phyloP scores from a whole-genome alignment of 805 yeast species.

The Cyberlindnera misumaiensis region DNA sequence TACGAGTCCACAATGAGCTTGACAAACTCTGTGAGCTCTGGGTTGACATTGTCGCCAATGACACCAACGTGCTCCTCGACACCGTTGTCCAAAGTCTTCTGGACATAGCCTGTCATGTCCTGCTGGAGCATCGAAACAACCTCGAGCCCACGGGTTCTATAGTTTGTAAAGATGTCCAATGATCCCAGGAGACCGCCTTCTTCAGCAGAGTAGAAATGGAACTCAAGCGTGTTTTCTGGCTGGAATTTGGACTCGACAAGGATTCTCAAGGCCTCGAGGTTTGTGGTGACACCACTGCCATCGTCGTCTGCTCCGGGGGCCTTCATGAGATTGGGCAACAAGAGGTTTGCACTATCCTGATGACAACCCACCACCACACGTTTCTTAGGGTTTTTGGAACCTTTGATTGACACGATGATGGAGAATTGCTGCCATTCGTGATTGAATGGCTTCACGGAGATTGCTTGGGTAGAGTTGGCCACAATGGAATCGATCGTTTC shows the following conservation, averaged over 20 bases:
- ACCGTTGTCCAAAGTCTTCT: constrained; percentile 29
- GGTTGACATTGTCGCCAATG: constrained; percentile 30
- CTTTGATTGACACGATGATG: constrained; percentile 58
- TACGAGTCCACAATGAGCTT: constrained; percentile 56
- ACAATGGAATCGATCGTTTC: constrained; percentile 33
- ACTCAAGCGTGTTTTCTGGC: constrained; percentile 74
- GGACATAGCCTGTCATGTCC: constrained; percentile 53
- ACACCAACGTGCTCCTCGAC: constrained; percentile 68
- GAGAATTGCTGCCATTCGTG: constrained; percentile 83
- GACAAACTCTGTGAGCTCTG: constrained; percentile 27
- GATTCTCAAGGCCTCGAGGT: constrained; percentile 66
- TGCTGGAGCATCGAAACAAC: constrained; percentile 87
- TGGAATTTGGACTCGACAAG: constrained; percentile 37
- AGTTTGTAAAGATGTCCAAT: constrained; percentile 60
- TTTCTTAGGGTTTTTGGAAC: constrained; percentile 32
- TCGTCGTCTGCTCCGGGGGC: constrained; percentile 97
- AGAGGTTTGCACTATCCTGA: constrained; percentile 73
- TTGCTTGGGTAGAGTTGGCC: constrained; percentile 18
- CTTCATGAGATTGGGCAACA: constrained; percentile 58
- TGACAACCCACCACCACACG: constrained; percentile 81
- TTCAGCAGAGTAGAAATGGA: constrained; percentile 94
- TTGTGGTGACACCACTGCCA: constrained; percentile 81
- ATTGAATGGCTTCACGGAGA: constrained; percentile 41
- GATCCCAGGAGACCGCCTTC: constrained; percentile 91
- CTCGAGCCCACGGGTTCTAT: constrained; percentile 35